These are phyloP conservation scores for Nannochloris sp. DNA, from an alignment of 139 green algal genomes.

Conservation along the genomic window DNA sequence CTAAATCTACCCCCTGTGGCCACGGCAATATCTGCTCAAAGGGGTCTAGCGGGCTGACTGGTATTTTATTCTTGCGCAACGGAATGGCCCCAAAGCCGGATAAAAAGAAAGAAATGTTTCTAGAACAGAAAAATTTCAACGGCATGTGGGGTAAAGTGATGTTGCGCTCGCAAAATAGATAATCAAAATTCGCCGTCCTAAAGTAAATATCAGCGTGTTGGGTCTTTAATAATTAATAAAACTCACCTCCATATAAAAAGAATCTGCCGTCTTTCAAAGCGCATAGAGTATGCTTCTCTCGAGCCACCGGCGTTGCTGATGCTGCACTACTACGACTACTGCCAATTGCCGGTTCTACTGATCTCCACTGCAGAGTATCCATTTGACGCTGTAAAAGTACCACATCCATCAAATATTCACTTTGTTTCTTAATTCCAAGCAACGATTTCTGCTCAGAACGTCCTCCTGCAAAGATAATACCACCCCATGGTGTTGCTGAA, in stretches of 20 bases:
- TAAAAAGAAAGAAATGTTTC: too few relatives aligned
- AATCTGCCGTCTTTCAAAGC: conserved; percentile 36
- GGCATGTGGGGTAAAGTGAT: background rate
- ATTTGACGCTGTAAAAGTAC: conserved; percentile 9
- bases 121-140: background rate
- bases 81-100: background rate
- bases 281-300: conserved; percentile 65
- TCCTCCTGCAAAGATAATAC: conserved; percentile 17
- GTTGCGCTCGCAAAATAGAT: too few relatives aligned
- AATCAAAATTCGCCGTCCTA: background rate
- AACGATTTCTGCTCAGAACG: conserved; percentile 17
- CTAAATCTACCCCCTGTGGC: background rate
- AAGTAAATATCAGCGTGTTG: background rate
- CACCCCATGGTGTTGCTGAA: background rate
- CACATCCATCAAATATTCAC: conserved; percentile 23
- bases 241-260: conserved; percentile 53
- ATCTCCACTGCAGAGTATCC: conserved; percentile 5
- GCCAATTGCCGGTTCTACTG: conserved; percentile 6
- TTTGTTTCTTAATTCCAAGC: conserved; percentile 23
- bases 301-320: too few relatives aligned
- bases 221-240: background rate
- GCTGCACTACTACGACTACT: too few relatives aligned
- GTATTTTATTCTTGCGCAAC: background rate
- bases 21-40: background rate
- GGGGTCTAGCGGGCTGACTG: background rate